A percentile compares a stretch with the other conserved stretches of the same genome.
These are phyloP conservation scores for Agaricus blazei DNA, from an alignment of 768 basidiomycete genomes.

Conservation along the genomic window DNA sequence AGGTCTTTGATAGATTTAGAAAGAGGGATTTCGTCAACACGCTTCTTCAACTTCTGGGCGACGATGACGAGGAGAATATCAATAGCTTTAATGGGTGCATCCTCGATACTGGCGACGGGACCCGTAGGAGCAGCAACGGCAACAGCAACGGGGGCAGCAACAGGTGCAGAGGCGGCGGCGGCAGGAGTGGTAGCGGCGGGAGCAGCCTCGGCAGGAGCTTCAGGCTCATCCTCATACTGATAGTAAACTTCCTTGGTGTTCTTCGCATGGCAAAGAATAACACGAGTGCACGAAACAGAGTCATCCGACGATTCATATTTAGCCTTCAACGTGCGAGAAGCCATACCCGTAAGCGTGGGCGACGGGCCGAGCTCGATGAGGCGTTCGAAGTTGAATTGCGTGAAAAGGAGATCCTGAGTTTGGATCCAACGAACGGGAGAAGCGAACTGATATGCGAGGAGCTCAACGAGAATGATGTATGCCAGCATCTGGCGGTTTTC, in stretches of 20 bases:
- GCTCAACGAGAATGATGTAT: constrained; percentile 93
- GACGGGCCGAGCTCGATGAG: constrained; percentile 96
- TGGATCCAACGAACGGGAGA: constrained; percentile 99
- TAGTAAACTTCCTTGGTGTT: constrained; percentile 97
- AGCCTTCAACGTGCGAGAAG: constrained; percentile 80
- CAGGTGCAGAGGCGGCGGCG: constrained; percentile 29
- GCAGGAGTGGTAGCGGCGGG: constrained; percentile 31
- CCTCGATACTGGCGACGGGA: constrained; percentile 74
- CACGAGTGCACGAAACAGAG: constrained; percentile 70
- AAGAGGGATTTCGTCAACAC: constrained; percentile 79
- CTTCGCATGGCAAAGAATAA: constrained; percentile 91
- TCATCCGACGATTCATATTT: constrained; percentile 93
- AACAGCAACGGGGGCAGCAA: constrained; percentile 34
- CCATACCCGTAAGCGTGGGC: constrained; percentile 95
- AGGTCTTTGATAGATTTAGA: constrained; percentile 97
- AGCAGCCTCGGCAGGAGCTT: constrained; percentile 23
- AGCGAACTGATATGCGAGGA: constrained; percentile 96
- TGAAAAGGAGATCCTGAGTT: constrained; percentile 94
- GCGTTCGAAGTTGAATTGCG: constrained; percentile 81
- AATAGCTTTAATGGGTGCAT: constrained; percentile 85
- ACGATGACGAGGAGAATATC: constrained; percentile 87
- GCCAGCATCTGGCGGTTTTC: constrained; percentile 91
- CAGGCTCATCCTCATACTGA: constrained; percentile 85
- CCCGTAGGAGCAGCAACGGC: constrained; percentile 44
- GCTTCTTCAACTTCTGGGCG: constrained; percentile 98